A percentile compares a stretch with the other conserved stretches of the same genome.
Conservation (phyloP, 176 grass and related monocot genomes). For the Thalia dealbata region DNA sequence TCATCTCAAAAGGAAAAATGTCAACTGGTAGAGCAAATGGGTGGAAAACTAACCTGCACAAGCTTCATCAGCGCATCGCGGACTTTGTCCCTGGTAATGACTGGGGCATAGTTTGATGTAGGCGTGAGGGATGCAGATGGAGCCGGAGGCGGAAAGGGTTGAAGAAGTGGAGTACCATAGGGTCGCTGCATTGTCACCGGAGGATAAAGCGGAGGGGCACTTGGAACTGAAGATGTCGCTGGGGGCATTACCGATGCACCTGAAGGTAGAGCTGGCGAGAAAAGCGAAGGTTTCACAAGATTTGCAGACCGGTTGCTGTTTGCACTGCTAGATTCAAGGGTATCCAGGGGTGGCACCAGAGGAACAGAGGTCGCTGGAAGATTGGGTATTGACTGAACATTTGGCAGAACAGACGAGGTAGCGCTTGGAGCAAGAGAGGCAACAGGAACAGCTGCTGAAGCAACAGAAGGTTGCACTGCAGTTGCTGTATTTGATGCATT, state of each 20-base stretch:
- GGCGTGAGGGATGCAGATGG: slow-evolving; percentile 13
- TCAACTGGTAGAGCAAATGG: background rate
- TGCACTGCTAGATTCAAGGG: slow-evolving; percentile 5
- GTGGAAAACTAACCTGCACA: slow-evolving; percentile 3
- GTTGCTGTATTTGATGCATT: slow-evolving; percentile 9
- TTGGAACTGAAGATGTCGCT: slow-evolving; percentile 7
- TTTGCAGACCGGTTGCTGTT: background rate
- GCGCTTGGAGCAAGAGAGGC: background rate
- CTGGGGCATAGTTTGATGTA: background rate
- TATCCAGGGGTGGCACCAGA: slow-evolving; percentile 5
- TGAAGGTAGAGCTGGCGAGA: slow-evolving; percentile 3
- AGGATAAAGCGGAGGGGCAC: slow-evolving; percentile 15
- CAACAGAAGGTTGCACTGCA: background rate
- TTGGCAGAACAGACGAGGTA: slow-evolving; percentile 1
- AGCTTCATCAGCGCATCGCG: slow-evolving; percentile 11
- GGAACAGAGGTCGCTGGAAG: background rate
- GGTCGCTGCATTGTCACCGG: slow-evolving; percentile 18
- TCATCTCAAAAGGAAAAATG: too few species aligned
- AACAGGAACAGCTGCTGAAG: background rate
- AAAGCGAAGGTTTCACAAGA: slow-evolving; percentile 20
- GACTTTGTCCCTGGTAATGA: slow-evolving; percentile 17
- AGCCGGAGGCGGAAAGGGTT: slow-evolving; percentile 19
- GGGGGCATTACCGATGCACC: slow-evolving; percentile 1
- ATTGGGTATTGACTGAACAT: slow-evolving; percentile 6
- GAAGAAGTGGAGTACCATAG: slow-evolving; percentile 17